Evolutionary conservation across 805 yeast genomes (phyloP).

Genomic region (Peterozyma xylosa): DNA sequence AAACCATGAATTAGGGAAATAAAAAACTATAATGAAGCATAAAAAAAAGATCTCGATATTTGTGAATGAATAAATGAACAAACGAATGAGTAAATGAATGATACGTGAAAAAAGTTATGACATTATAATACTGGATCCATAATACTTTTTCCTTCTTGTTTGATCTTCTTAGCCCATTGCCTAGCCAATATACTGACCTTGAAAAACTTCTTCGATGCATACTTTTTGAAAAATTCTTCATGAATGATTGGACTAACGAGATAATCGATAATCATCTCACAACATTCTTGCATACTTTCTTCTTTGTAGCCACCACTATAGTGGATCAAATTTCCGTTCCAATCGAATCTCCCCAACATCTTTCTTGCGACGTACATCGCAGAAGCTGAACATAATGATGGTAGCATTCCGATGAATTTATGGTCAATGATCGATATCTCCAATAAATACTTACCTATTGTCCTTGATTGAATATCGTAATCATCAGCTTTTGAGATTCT

Average conservation of each 20-base stretch:
- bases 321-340: constrained; percentile 84
- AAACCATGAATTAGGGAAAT: too few species aligned
- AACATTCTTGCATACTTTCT: constrained; percentile 62
- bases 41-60: too few species aligned
- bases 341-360: constrained; percentile 57
- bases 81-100: constrained; percentile 5
- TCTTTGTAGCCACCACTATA: constrained; percentile 87
- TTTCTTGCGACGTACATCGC: constrained; percentile 79
- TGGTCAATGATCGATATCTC: constrained; percentile 75
- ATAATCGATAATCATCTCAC: constrained; percentile 70
- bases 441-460: constrained; percentile 75
- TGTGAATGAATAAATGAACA: constrained; percentile 10
- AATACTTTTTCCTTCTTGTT: constrained; percentile 34
- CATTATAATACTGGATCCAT: constrained; percentile 26
- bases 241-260: constrained; percentile 75
- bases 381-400: constrained; percentile 79
- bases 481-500: constrained; percentile 88
- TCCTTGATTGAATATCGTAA: constrained; percentile 76
- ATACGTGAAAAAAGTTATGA: not conserved
- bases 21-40: too few species aligned
- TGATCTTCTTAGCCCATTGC: constrained; percentile 70
- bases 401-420: constrained; percentile 62
- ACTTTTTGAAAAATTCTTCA: constrained; percentile 90
- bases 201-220: constrained; percentile 83
- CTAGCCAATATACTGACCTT: constrained; percentile 75